phyloP scores from a whole-genome alignment of 805 yeast genomes.

The Kluyveromyces wickerhamii region DNA sequence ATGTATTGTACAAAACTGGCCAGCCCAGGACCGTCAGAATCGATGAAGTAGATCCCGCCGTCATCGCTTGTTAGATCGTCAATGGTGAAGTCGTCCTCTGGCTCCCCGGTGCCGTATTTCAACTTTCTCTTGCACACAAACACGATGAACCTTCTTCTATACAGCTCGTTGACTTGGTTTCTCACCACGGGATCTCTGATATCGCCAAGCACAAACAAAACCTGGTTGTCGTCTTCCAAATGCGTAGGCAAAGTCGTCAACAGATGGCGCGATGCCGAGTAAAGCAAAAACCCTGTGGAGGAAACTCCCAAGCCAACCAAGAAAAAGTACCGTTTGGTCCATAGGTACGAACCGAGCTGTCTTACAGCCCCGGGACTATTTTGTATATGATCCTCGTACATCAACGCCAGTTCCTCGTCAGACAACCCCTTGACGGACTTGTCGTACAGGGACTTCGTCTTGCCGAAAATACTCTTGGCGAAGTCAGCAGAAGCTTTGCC shows the following conservation, averaged over 20 bases:
- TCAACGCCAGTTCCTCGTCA: neutral
- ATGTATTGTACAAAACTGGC: conserved; percentile 15
- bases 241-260: conserved; percentile 8
- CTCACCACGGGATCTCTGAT: conserved; percentile 30
- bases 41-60: conserved; percentile 23
- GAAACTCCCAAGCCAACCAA: conserved; percentile 13
- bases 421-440: conserved; percentile 1
- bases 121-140: conserved; percentile 25
- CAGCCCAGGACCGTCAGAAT: conserved; percentile 20
- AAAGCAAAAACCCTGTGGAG: conserved; percentile 12
- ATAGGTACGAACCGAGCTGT: neutral
- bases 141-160: conserved; percentile 27
- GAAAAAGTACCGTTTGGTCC: neutral
- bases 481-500: conserved; percentile 3
- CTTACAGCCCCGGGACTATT: neutral
- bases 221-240: conserved; percentile 7
- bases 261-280: conserved; percentile 11
- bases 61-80: conserved; percentile 14
- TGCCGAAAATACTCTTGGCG: conserved; percentile 1
- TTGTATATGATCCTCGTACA: conserved; percentile 2
- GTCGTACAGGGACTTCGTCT: conserved; percentile 4
- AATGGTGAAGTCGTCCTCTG: conserved; percentile 6
- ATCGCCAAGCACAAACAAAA: conserved; percentile 26
- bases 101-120: conserved; percentile 5
- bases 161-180: conserved; percentile 29